A percentile compares a stretch with the other conserved stretches of the same genome.
These are phyloP conservation scores for Mimosa bimucronata DNA, from an alignment of 306 rosid genomes.

Conservation along the genomic window DNA sequence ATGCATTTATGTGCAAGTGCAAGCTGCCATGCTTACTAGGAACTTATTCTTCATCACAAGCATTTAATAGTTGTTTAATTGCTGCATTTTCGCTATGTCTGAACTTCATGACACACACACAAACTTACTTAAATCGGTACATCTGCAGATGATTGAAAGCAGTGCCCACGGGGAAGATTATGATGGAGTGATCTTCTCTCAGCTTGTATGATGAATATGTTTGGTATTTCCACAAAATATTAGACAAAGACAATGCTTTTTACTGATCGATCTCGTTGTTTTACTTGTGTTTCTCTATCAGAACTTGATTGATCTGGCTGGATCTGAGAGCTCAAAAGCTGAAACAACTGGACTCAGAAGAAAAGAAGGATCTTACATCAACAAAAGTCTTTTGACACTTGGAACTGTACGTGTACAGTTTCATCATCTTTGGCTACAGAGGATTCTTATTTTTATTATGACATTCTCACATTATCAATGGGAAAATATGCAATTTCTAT, in stretches of 20 bases:
- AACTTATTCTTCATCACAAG: background rate
- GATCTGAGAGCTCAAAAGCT: constrained; percentile 98
- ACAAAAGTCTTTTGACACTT: constrained; percentile 97
- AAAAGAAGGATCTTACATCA: constrained; percentile 98
- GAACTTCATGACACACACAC: background rate
- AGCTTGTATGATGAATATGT: constrained; percentile 72
- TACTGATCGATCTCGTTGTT: constrained; percentile 23
- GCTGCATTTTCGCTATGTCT: background rate
- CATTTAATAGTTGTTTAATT: constrained; percentile 6
- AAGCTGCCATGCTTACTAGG: constrained; percentile 13
- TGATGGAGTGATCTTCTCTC: constrained; percentile 98
- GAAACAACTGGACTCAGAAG: constrained; percentile 97
- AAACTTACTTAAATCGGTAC: constrained; percentile 25
- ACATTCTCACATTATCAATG: background rate
- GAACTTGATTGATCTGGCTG: constrained; percentile 99
- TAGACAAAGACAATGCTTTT: constrained; percentile 29
- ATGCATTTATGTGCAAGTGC: constrained; percentile 21
- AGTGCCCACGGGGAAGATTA: constrained; percentile 94
- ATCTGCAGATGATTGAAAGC: constrained; percentile 97
- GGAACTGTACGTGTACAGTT: constrained; percentile 79
- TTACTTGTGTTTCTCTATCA: constrained; percentile 37
- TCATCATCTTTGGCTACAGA: constrained; percentile 22
- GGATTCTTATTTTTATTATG: constrained; percentile 29
- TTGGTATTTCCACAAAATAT: constrained; percentile 25
- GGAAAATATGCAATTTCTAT: constrained; percentile 27